These are phyloP conservation scores for Thinopyrum elongatum DNA, from an alignment of 176 grass and related monocot species.

Conservation along the genomic window DNA sequence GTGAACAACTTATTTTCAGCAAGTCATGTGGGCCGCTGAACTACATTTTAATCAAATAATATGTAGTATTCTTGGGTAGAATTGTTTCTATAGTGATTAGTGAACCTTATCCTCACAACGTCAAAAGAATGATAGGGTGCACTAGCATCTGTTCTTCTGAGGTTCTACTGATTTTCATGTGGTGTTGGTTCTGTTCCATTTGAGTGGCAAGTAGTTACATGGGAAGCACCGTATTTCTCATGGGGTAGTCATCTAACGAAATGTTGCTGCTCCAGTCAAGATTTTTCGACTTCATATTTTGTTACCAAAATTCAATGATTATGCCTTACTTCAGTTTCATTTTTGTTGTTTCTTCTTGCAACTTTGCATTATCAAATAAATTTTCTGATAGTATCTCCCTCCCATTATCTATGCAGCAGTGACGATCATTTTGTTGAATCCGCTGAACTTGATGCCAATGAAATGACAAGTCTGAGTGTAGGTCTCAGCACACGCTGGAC, in stretches of 20 bases:
- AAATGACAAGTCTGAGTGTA: conserved; percentile 32
- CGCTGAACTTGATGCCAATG: conserved; percentile 44
- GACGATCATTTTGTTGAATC: conserved; percentile 42
- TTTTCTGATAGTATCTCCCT: neutral
- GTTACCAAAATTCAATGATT: neutral
- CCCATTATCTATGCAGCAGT: conserved; percentile 46
- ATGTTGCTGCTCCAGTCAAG: neutral
- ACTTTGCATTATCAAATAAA: conserved; percentile 8
- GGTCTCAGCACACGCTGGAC: conserved; percentile 21
- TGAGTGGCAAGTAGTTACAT: too few relatives aligned
- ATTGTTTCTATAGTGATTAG: neutral
- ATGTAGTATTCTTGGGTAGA: neutral
- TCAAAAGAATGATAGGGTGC: too few relatives aligned
- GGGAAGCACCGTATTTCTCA: neutral
- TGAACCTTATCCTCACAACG: neutral
- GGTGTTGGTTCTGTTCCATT: too few relatives aligned
- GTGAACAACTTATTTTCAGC: too few relatives aligned
- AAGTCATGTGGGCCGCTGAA: neutral
- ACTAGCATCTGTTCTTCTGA: too few relatives aligned
- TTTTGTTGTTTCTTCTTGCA: neutral
- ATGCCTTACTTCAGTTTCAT: neutral
- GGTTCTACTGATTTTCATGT: too few relatives aligned
- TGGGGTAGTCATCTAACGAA: neutral
- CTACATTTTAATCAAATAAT: neutral
- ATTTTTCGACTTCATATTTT: neutral